Evolutionary conservation across 176 grass and related monocot species (phyloP), one percentile per base, ranked within the genome.

Genomic region (Raddia distichophylla): DNA sequence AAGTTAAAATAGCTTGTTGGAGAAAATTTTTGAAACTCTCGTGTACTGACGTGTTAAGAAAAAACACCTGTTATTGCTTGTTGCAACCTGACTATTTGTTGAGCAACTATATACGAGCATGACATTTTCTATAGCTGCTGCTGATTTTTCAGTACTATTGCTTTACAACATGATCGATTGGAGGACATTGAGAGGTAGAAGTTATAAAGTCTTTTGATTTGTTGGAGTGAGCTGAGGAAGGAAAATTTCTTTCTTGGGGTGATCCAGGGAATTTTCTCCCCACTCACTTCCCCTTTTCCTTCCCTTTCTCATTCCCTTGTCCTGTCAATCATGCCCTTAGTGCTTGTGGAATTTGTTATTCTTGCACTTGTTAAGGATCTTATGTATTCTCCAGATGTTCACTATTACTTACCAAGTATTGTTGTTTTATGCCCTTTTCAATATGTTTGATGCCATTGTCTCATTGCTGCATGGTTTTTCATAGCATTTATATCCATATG

Each of bases 341-440:
- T 68, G 44, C 15, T 62, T 75, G 51, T 50, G 64, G 35, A 59
- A 77, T 71, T 75, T 80, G 9, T 56, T 56, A 40, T 70, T 63
- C 77, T 66, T 89, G 20, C 17, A 48, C 76, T 20, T 46, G 43
- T 50, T 45, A 17, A 75, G 35, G 9, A 44, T 34, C 18, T 47
- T 86, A 9, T 34, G 44, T 65, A 40, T 27, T 75, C 49, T n/a
- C 44, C 3, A 40, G 7, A 7, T 66, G 47, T 44, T 7, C 64
- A 67, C 53, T 49, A 22, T 67, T 61, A 59, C 2, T 64, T 57
- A n/a, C 48, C 14, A 76, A 53, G n/a, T 71, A 50, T 85, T 50
- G 51, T 64, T 56, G 20, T 47, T 51, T 72, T 79, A 74, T 77
- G 43, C 33, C n/a, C 50, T 80, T 35, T 58, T 60, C 0, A 10